A percentile compares a stretch with the other conserved stretches of the same genome.
Evolutionary conservation across 805 yeast species (phyloP).

Genomic region (Monosporozyma siamensis): DNA sequence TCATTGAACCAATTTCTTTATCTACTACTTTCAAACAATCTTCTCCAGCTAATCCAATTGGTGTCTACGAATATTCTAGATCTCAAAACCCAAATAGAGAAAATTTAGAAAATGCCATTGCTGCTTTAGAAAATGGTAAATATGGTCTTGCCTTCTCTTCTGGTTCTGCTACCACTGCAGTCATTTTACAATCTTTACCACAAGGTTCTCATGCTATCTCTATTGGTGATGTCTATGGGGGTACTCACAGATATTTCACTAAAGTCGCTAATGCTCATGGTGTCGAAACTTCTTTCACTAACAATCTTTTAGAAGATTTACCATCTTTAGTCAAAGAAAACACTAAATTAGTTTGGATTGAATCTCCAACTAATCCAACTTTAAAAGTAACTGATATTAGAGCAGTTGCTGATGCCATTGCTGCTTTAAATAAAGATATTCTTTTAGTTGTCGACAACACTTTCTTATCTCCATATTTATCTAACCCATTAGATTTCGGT

Average conservation of each 20-base stretch:
- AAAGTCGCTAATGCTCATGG: conserved; percentile 77
- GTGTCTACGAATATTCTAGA: conserved; percentile 74
- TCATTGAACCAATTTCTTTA: conserved; percentile 72
- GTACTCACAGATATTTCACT: conserved; percentile 85
- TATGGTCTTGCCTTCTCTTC: conserved; percentile 71
- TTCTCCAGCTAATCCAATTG: conserved; percentile 69
- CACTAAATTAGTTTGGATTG: conserved; percentile 78
- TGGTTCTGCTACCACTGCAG: conserved; percentile 81
- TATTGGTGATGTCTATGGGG: conserved; percentile 84
- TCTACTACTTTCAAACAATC: conserved; percentile 80
- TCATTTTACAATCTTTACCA: conserved; percentile 63
- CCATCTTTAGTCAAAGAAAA: conserved; percentile 45
- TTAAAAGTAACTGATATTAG: conserved; percentile 67
- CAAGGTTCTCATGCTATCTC: conserved; percentile 66
- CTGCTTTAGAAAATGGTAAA: conserved; percentile 68
- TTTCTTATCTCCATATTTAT: conserved; percentile 77
- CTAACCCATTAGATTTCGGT: conserved; percentile 74
- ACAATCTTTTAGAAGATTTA: conserved; percentile 52
- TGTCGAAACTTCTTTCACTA: conserved; percentile 57
- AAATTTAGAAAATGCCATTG: conserved; percentile 69
- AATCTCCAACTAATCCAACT: conserved; percentile 85
- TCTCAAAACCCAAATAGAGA: conserved; percentile 82
- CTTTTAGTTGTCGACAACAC: conserved; percentile 79
- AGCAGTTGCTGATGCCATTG: conserved; percentile 47
- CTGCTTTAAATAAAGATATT: conserved; percentile 41